Base-by-base conservation (phyloP, 1,139 yeast genomes). In the Yamadazyma mexicana region DNA sequence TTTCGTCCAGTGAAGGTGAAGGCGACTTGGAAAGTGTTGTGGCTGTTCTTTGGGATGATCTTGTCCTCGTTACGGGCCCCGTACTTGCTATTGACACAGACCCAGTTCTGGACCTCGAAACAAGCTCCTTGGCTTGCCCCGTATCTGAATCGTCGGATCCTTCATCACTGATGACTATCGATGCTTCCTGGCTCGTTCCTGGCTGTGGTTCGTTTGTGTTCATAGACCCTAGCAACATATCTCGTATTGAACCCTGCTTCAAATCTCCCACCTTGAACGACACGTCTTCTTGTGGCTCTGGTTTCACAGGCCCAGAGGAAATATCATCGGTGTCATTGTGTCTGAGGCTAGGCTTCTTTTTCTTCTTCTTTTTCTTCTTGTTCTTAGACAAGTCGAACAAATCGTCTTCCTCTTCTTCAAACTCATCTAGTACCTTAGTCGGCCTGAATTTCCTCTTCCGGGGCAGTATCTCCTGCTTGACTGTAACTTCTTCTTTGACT, bases 351-450 rank as follows among this genome's bases (percentile, higher is more conserved):
- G 9, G 3, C 20, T 16, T 28, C 31, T 28, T 28, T 11, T 11
- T 28, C 31, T 16, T 28, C 20, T 16, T 15, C 25, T 29, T 20
- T 20, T 20, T 29, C 28, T 22, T 27, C 17, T 35, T 35, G 29
- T 24, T 20, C 5, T 30, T 29, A 2, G 33, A 29, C 16, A 29
- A 16, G 30, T 30, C 25, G 17, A 35, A 35, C 7, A 30, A 22
- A 33, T 41, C 41, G 32, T 40, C 44, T 7, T 38, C 41, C 6
- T 17, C 31, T 8, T 5, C 16, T 6, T 20, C 22, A 20, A 6
- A 20, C 8, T 20, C 22, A 5, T 20, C 22, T 20, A 8, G 22
- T 20, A 20, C 22, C 22, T 6, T 5, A 20, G 22, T 20, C 22
- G 5, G 8, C 27, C 10, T 24, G 27, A 24, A 6, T n/a, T 11